Evolutionary conservation across 768 basidiomycete genomes (phyloP).

Genomic region (Serpula lacrymans): DNA sequence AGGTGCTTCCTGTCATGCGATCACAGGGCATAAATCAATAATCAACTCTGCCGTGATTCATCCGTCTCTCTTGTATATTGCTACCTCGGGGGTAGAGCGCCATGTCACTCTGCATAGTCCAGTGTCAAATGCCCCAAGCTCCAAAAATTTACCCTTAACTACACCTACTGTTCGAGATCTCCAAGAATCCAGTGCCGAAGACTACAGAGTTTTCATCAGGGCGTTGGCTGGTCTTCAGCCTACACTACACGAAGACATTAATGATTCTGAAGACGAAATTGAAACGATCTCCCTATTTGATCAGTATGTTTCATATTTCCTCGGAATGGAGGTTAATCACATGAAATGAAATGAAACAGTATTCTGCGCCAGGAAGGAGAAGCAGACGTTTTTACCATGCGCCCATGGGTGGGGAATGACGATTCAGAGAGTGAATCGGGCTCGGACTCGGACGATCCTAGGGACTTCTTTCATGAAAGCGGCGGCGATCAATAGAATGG

Average conservation of each 20-base stretch:
- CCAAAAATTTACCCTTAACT: conserved; percentile 42
- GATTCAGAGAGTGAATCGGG: conserved; percentile 26
- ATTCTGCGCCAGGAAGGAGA: conserved; percentile 57
- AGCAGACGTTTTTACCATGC: conserved; percentile 49
- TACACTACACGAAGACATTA: conserved; percentile 24
- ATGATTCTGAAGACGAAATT: conserved; percentile 38
- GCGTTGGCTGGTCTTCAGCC: conserved; percentile 28
- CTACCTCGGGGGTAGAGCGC: conserved; percentile 73
- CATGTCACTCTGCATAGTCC: conserved; percentile 68
- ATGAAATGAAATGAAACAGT: conserved; percentile 32
- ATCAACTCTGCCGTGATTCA: conserved; percentile 74
- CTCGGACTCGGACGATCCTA: no score
- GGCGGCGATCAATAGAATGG: no score
- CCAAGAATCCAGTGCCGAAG: conserved; percentile 29
- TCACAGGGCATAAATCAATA: conserved; percentile 68
- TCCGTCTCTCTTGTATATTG: conserved; percentile 61
- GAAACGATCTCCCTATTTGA: conserved; percentile 67
- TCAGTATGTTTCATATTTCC: conserved; percentile 45
- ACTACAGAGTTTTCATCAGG: conserved; percentile 35
- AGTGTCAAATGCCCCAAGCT: conserved; percentile 51
- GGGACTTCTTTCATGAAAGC: no score
- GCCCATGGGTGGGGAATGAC: conserved; percentile 36
- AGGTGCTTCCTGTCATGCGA: conserved; percentile 1
- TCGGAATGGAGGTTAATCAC: no score
- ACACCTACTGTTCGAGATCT: conserved; percentile 46